phyloP scores from a whole-genome alignment of 2,329 filamentous ascomycete species.

The Penicillium sp. region DNA sequence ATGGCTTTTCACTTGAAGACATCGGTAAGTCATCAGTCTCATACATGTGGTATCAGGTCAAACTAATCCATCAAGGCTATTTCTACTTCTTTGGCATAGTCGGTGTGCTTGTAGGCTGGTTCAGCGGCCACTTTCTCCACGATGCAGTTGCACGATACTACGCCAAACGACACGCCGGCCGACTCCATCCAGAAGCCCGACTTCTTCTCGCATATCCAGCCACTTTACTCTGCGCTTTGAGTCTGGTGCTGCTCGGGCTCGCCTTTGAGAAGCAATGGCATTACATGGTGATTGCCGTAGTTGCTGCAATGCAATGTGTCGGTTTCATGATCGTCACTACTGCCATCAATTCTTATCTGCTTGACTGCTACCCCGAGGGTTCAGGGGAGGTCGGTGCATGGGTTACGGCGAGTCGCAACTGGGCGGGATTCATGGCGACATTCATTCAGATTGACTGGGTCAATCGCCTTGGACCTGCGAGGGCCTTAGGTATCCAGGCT shows the following conservation, averaged over 20 bases:
- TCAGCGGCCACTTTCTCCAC: constrained; percentile 56
- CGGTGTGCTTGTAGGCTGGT: constrained; percentile 49
- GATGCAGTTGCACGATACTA: constrained; percentile 51
- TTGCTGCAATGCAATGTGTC: constrained; percentile 56
- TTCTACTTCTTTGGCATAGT: constrained; percentile 60
- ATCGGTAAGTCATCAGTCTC: constrained; percentile 41
- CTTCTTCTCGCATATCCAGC: constrained; percentile 51
- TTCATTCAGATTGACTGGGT: constrained; percentile 55
- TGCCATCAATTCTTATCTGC: constrained; percentile 52
- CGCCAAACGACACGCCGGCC: constrained; percentile 49
- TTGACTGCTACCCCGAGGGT: constrained; percentile 50
- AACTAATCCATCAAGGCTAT: constrained; percentile 27
- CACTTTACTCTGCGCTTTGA: constrained; percentile 8
- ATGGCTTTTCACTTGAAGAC: constrained; percentile 49
- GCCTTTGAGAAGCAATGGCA: constrained; percentile 49
- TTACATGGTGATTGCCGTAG: constrained; percentile 50
- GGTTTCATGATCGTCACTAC: constrained; percentile 57
- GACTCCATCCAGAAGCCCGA: constrained; percentile 58
- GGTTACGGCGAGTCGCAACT: constrained; percentile 51
- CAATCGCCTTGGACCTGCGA: constrained; percentile 41
- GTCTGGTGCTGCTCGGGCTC: constrained; percentile 49
- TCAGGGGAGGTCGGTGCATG: constrained; percentile 40
- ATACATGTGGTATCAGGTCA: neutral
- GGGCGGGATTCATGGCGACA: constrained; percentile 48
- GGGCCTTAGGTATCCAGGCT: constrained; percentile 48